Conservation (phyloP, 2,329 filamentous ascomycete species). For the Paracoccidioides brasiliensis region DNA sequence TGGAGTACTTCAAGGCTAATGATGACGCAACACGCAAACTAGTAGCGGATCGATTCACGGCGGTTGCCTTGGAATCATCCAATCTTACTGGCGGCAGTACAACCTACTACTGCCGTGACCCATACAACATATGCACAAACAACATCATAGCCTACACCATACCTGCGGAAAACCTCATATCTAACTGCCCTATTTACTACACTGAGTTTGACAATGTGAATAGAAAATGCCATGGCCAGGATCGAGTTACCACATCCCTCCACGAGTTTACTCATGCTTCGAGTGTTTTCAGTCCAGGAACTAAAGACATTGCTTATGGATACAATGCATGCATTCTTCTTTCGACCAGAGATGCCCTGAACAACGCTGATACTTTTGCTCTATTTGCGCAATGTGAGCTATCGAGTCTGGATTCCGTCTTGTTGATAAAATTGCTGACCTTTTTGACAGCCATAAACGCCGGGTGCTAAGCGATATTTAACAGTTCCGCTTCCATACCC, state of each 20-base stretch:
- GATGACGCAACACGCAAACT: conserved; percentile 32
- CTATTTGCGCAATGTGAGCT: conserved; percentile 38
- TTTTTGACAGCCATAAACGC: conserved; percentile 5
- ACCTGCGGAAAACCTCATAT: conserved; percentile 41
- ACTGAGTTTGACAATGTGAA: conserved; percentile 37
- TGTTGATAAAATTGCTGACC: background rate
- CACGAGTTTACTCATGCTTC: conserved; percentile 55
- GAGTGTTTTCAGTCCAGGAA: conserved; percentile 42
- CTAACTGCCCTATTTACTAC: conserved; percentile 50
- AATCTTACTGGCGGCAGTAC: conserved; percentile 38
- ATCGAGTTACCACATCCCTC: conserved; percentile 50
- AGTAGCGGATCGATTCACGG: conserved; percentile 41
- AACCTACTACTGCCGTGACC: conserved; percentile 47
- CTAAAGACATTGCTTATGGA: conserved; percentile 46
- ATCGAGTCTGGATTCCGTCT: background rate
- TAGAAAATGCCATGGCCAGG: conserved; percentile 47
- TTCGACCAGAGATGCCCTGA: conserved; percentile 38
- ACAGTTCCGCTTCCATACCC: too few species aligned
- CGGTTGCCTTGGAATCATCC: conserved; percentile 43
- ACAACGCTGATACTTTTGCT: conserved; percentile 52
- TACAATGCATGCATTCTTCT: conserved; percentile 39
- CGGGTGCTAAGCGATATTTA: conserved; percentile 3
- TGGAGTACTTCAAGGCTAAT: conserved; percentile 53
- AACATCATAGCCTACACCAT: conserved; percentile 51
- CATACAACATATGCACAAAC: conserved; percentile 38